phyloP scores from a whole-genome alignment of 371 early-diverging fungal species.

The Haplosporangium sp. region DNA sequence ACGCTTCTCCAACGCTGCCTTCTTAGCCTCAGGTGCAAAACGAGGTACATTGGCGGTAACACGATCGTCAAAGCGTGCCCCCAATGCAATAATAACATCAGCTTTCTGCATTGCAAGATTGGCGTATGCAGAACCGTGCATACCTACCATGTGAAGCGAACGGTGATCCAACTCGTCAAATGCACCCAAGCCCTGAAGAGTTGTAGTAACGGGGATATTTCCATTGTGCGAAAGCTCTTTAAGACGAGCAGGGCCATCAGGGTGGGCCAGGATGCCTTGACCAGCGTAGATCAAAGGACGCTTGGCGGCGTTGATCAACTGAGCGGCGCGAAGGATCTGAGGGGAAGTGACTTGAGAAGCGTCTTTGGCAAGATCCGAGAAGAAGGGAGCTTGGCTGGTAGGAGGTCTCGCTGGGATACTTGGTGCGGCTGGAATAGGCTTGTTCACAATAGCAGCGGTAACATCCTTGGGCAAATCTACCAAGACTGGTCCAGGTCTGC shows the following conservation, averaged over 20 bases:
- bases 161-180: constrained; percentile 92
- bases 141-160: constrained; percentile 97
- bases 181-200: constrained; percentile 91
- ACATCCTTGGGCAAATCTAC: constrained; percentile 98
- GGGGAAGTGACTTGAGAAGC: constrained; percentile 65
- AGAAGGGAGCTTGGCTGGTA: constrained; percentile 64
- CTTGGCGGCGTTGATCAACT: constrained; percentile 89
- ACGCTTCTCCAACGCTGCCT: constrained; percentile 87
- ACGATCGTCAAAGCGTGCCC: constrained; percentile 98
- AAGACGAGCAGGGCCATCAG: constrained; percentile 86
- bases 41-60: constrained; percentile 90
- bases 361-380: constrained; percentile 45
- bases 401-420: constrained; percentile 75
- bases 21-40: constrained; percentile 94
- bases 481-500: constrained; percentile 97
- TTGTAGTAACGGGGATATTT: constrained; percentile 97
- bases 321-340: constrained; percentile 77
- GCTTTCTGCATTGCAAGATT: constrained; percentile 97
- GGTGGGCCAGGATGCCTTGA: constrained; percentile 86
- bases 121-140: constrained; percentile 98
- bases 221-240: constrained; percentile 84
- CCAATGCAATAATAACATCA: constrained; percentile 95
- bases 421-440: constrained; percentile 82
- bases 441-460: constrained; percentile 89
- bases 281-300: constrained; percentile 96